phyloP scores from a whole-genome alignment of 257 asterid species.

The Plantago elongata region DNA sequence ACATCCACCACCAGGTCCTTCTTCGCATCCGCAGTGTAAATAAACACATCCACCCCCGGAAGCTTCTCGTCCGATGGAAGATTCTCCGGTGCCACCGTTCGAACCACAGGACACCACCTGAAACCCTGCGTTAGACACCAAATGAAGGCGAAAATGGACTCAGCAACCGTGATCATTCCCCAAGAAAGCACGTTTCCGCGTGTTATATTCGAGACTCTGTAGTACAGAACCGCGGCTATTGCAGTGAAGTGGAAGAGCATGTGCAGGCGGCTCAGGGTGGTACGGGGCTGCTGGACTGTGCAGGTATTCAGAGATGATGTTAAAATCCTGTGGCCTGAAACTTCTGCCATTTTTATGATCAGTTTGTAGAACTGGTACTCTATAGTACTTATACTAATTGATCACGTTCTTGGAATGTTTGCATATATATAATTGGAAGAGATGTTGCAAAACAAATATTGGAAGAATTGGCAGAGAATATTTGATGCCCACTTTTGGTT shows the following conservation, averaged over 20 bases:
- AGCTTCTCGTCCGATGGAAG: constrained; percentile 42
- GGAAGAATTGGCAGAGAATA: constrained; percentile 23
- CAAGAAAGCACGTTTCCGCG: constrained; percentile 41
- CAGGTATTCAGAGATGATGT: constrained; percentile 40
- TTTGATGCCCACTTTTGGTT: constrained; percentile 17
- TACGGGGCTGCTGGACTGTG: constrained; percentile 60
- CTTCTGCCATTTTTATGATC: neutral
- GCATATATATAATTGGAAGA: constrained; percentile 21
- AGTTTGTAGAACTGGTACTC: constrained; percentile 25
- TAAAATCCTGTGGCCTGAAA: constrained; percentile 2
- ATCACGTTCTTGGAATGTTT: neutral
- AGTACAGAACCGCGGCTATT: constrained; percentile 44
- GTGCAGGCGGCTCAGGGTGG: constrained; percentile 52
- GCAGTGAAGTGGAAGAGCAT: constrained; percentile 49
- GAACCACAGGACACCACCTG: constrained; percentile 75
- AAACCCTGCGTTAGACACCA: constrained; percentile 59
- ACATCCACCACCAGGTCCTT: constrained; percentile 81
- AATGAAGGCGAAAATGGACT: constrained; percentile 48
- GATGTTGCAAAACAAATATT: constrained; percentile 22
- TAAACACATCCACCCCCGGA: constrained; percentile 58
- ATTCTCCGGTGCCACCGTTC: constrained; percentile 49
- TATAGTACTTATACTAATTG: neutral
- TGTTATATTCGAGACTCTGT: constrained; percentile 45
- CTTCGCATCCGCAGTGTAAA: constrained; percentile 67
- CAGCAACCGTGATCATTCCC: constrained; percentile 48